phyloP scores from a whole-genome alignment of 192 early-diverging fungal species.

The Mortierella antarctica region DNA sequence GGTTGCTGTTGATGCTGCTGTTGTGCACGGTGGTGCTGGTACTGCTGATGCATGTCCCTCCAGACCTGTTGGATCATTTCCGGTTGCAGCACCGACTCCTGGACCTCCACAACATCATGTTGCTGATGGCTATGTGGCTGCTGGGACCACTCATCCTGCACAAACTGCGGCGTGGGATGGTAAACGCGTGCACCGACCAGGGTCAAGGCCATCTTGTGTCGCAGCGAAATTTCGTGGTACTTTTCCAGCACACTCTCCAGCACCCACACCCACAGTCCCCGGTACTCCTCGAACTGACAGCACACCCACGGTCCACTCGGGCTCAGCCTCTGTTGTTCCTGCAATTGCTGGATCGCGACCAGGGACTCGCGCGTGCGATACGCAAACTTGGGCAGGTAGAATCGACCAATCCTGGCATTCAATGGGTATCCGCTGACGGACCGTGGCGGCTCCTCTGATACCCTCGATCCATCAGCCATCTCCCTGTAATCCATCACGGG shows the following conservation, averaged over 20 bases:
- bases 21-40: slow-evolving; percentile 8
- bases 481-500: slow-evolving; percentile 1
- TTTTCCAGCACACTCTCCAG: slow-evolving; percentile 24
- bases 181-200: slow-evolving; percentile 3
- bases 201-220: slow-evolving; percentile 33
- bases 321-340: neutral
- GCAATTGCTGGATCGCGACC: neutral
- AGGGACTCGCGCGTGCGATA: slow-evolving; percentile 27
- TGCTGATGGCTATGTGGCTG: slow-evolving; percentile 1
- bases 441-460: neutral
- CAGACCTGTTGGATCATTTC: slow-evolving; percentile 39
- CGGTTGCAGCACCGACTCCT: slow-evolving; percentile 23
- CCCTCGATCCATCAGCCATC: neutral
- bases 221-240: slow-evolving; percentile 25
- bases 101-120: slow-evolving; percentile 6
- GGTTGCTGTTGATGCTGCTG: slow-evolving; percentile 19
- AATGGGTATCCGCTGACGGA: slow-evolving; percentile 18
- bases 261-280: slow-evolving; percentile 30
- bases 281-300: slow-evolving; percentile 37
- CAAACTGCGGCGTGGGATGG: neutral
- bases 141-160: slow-evolving; percentile 11
- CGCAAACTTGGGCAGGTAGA: slow-evolving; percentile 31
- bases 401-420: slow-evolving; percentile 25
- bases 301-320: slow-evolving; percentile 17
- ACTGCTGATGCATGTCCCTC: slow-evolving; percentile 32